Percentiles rank a stretch among this genome's conserved stretches.
Evolutionary conservation across 2,329 filamentous ascomycete genomes (phyloP).

Genomic region (Arthrobotrys musiformis): DNA sequence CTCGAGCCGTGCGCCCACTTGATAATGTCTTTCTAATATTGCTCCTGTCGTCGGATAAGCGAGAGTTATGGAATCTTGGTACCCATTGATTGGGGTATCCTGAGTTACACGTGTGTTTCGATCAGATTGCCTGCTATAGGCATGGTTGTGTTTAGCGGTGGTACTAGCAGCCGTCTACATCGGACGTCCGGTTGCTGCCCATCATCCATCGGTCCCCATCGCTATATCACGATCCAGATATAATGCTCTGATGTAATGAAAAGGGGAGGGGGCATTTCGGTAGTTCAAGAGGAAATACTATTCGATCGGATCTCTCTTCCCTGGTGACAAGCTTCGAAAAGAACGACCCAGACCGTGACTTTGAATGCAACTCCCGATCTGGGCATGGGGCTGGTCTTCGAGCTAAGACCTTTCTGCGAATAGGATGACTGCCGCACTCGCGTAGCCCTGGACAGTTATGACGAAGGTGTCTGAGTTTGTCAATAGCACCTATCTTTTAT

Average conservation of each 20-base stretch:
- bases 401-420: conserved; percentile 48
- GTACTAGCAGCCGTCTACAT: conserved; percentile 28
- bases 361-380: conserved; percentile 44
- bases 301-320: conserved; percentile 44
- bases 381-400: conserved; percentile 49
- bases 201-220: conserved; percentile 12
- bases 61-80: conserved; percentile 28
- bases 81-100: conserved; percentile 41
- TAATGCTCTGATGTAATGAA: conserved; percentile 44
- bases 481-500: conserved; percentile 47
- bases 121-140: conserved; percentile 32
- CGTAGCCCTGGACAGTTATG: conserved; percentile 55
- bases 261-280: conserved; percentile 43
- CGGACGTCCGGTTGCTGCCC: conserved; percentile 11
- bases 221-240: conserved; percentile 43
- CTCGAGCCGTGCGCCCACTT: conserved; percentile 32
- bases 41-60: conserved; percentile 39
- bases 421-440: conserved; percentile 56
- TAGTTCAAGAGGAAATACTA: conserved; percentile 30
- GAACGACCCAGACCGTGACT: conserved; percentile 54
- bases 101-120: conserved; percentile 54
- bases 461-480: conserved; percentile 55
- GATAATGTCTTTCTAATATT: conserved; percentile 18
- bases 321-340: conserved; percentile 39
- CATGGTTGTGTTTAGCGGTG: conserved; percentile 18